Base-by-base conservation (phyloP, 1,284 basidiomycete genomes). In the Malassezia slooffiae region DNA sequence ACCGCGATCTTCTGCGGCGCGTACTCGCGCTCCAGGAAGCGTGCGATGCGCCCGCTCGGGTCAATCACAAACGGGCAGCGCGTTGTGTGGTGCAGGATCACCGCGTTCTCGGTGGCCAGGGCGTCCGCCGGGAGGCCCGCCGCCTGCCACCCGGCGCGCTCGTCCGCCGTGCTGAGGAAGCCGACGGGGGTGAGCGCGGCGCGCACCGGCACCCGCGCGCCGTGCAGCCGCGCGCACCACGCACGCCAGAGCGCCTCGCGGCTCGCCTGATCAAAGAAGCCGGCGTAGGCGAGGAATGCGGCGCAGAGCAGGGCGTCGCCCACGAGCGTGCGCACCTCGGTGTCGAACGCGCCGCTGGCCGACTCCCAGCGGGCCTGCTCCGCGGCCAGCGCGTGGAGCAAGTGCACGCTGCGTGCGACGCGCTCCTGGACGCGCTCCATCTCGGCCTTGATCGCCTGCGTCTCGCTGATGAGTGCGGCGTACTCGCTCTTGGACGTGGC, bases 191-290 rank as follows among this genome's bases (percentile, higher is more conserved):
- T 85, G 7, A 99, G 78, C 60, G 96, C 89, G 1, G 79, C 71
- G 72, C 96, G 97, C 77, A 81, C 91, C 67, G 83, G 85, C 75
- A 99, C 79, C 57, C 79, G 82, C n/a, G 88, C 88, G 53, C 88
- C 85, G 4, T 79, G 70, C 17, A 97, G 77, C 70, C 96, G 90
- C 50, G 76, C 77, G 13, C 80, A 81, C 93, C 93, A 99, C 60
- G 87, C 85, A 8, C 84, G 81, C 83, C 90, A 93, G 85, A 97
- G 91, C 43, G 81, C 76, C 70, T 96, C 90, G 52, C 93, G 87
- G 72, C 96, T 93, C 63, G 88, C 83, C 70, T 99, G 93, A 67
- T 99, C 93, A 69, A 99, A 99, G 79, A 90, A 97, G 46, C 93
- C 93, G 16, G 85, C 83, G 62, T 97, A 97, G 1, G 91, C 90